Evolutionary conservation across 352 stramenopile genomes (phyloP).

Genomic region (Blastocystis sp.): DNA sequence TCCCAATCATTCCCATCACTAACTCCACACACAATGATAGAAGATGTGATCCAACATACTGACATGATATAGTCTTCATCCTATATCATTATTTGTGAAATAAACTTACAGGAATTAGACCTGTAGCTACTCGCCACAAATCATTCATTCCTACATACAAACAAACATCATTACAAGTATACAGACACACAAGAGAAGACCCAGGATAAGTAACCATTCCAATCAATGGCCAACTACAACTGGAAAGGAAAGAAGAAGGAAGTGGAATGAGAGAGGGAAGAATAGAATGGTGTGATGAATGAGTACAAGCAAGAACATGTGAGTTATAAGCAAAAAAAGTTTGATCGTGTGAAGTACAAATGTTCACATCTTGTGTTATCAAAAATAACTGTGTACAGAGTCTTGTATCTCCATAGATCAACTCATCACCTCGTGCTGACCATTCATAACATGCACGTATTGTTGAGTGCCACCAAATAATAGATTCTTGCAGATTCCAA

Average conservation of each 20-base stretch:
- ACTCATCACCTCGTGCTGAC: not conserved
- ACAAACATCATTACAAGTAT: slow-evolving; percentile 19
- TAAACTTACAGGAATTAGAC: not conserved
- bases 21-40: too few relatives aligned
- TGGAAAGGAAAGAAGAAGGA: slow-evolving; percentile 13
- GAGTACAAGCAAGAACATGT: not conserved
- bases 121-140: not conserved
- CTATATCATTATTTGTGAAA: not conserved
- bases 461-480: slow-evolving; percentile 4
- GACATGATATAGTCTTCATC: slow-evolving; percentile 11
- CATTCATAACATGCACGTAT: not conserved
- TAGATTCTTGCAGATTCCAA: slow-evolving; percentile 23
- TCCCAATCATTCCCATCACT: too few relatives aligned
- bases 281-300: not conserved
- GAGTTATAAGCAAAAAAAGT: slow-evolving; percentile 46
- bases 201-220: not conserved
- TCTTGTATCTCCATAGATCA: not conserved
- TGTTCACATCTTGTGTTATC: not conserved
- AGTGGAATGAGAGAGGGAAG: not conserved
- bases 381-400: slow-evolving; percentile 1
- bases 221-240: slow-evolving; percentile 24
- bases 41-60: slow-evolving; percentile 8
- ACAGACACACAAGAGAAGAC: not conserved
- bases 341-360: not conserved
- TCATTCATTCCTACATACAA: slow-evolving; percentile 6